These are phyloP conservation scores for Ilyonectria mors-panacis DNA, from an alignment of 2,329 filamentous ascomycete species.

Conservation along the genomic window DNA sequence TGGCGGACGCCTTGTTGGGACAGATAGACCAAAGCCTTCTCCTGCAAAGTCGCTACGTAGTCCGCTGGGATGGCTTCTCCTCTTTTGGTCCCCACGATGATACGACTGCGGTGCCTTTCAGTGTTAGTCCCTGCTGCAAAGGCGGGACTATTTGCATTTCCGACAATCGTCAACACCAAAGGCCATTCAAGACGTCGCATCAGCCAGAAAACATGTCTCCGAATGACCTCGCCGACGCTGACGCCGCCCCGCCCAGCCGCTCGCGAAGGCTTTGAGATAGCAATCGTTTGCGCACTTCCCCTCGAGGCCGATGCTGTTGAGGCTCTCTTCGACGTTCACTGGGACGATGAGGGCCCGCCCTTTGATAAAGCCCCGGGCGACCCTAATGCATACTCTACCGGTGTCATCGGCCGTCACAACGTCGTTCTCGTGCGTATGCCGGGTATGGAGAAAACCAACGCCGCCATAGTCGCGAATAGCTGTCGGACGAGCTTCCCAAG, in stretches of 20 bases:
- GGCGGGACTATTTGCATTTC: too few species aligned
- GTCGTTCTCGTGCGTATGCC: conserved; percentile 13
- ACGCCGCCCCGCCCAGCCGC: conserved; percentile 3
- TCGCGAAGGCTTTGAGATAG: conserved; percentile 32
- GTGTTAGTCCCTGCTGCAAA: too few species aligned
- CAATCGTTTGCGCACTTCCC: conserved; percentile 10
- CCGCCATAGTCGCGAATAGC: not conserved
- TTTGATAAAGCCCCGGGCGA: conserved; percentile 48
- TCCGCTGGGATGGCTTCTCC: too few species aligned
- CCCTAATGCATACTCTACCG: conserved; percentile 6
- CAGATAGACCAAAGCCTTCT: too few species aligned
- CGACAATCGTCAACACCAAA: too few species aligned
- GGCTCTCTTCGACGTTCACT: conserved; percentile 38
- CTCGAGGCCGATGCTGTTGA: conserved; percentile 39
- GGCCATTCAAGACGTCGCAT: too few species aligned
- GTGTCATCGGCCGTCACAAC: conserved; percentile 8
- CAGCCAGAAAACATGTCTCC: too few species aligned
- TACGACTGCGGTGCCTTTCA: too few species aligned
- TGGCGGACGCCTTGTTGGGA: too few species aligned
- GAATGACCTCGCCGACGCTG: too few species aligned
- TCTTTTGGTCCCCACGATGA: too few species aligned
- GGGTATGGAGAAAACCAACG: conserved; percentile 4
- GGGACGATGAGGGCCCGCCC: conserved; percentile 23
- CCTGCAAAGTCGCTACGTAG: too few species aligned
- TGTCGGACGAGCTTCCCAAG: conserved; percentile 8